Evolutionary conservation across 2,329 filamentous ascomycete genomes (phyloP), one percentile per base, ranked within the genome.

Genomic region (Neoarthrinium moseri): DNA sequence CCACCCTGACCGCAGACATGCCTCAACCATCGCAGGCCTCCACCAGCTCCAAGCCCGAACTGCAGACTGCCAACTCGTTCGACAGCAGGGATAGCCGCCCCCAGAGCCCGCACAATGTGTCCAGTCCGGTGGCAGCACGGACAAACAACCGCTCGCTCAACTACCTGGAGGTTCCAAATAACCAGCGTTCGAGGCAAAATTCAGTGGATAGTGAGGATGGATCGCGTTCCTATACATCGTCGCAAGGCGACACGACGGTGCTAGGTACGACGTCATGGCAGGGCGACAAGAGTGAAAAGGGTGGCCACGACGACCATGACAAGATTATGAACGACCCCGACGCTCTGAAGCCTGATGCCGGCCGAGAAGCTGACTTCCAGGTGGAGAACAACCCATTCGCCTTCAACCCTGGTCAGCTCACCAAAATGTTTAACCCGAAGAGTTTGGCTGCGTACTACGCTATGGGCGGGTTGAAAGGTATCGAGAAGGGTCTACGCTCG

Each of bases 341-440:
- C 51, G 89, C 89, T 0, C 69, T 96, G 50, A 81, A 76, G 40
- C 87, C 90, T 0, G 89, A 95, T 60, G 77, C 81, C 29, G 87
- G 88, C 6, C 87, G 84, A 43, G 87, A 91, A 62, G 74, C 70
- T 15, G 88, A 92, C 51, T 96, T 95, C 56, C 57, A 80, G 12
- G 83, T 92, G 10, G 77, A 85, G 5, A 75, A 90, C 62, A 95
- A 94, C 62, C 86, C 86, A 1, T 96, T 96, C 59, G 91, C 89
- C 13, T 96, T 90, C 62, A 82, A 84, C 2, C 87, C 87, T 3
- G 91, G 91, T 12, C 85, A 95, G 60, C 74, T 96, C 51, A 86
- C 84, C 57, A 96, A 95, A 66, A 79, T 96, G 70, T 82, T 92
- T 51, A 94, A 95, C 61, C 91, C 91, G 4, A 96, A 96, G 71